Percentiles rank a stretch among this genome's conserved stretches.
phyloP scores from a whole-genome alignment of 305 asterid genomes.

The Solanum chacoense region DNA sequence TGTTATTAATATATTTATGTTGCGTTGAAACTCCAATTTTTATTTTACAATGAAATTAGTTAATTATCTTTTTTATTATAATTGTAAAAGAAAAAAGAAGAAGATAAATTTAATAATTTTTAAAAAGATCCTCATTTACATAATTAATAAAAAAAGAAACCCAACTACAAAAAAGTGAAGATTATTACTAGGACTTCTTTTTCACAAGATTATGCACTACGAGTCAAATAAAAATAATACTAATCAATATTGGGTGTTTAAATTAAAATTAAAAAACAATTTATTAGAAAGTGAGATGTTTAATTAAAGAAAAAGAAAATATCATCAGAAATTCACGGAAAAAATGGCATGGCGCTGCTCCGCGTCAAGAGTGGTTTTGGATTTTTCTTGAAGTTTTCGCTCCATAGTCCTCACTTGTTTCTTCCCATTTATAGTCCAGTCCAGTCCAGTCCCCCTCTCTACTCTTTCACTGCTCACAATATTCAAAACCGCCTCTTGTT shows the following conservation, averaged over 20 bases:
- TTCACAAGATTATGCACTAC: neutral
- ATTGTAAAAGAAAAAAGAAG: neutral
- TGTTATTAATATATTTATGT: neutral
- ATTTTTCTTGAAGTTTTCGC: neutral
- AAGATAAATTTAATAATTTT: neutral
- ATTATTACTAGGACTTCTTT: neutral
- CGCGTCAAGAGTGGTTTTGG: slow-evolving; percentile 6
- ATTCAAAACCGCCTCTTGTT: neutral
- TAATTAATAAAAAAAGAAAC: too few relatives aligned
- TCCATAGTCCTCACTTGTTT: neutral
- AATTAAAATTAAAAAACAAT: too few relatives aligned
- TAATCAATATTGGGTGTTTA: neutral
- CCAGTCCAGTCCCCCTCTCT: neutral
- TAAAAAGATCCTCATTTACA: neutral
- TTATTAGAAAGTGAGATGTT: neutral
- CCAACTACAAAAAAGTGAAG: neutral
- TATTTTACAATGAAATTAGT: neutral
- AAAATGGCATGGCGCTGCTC: slow-evolving; percentile 1
- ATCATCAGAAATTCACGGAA: neutral
- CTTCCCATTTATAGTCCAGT: neutral
- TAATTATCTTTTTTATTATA: too few relatives aligned
- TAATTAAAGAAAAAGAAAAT: neutral
- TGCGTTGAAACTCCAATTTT: neutral
- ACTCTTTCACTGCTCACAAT: neutral
- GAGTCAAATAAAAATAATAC: neutral